A percentile compares a stretch with the other conserved stretches of the same genome.
phyloP scores from a whole-genome alignment of 805 yeast species.

The Kodamaea jinghongensis region DNA sequence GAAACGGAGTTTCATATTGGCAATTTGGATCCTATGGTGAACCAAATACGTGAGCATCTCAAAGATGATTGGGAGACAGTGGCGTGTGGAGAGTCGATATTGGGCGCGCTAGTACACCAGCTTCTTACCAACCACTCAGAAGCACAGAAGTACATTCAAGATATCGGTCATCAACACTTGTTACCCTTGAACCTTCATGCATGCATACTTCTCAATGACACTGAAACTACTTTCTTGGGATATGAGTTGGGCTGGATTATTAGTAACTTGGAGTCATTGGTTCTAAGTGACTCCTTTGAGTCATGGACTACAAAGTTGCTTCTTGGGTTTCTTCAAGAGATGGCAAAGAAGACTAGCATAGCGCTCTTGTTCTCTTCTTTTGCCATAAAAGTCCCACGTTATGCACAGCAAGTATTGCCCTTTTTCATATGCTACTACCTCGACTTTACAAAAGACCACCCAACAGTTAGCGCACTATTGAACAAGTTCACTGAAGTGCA shows the following conservation, averaged over 20 bases:
- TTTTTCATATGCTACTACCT: constrained; percentile 25
- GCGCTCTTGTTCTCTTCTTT: constrained; percentile 34
- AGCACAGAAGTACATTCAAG: constrained; percentile 18
- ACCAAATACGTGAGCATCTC: constrained; percentile 18
- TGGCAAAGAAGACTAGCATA: constrained; percentile 25
- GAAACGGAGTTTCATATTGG: constrained; percentile 16
- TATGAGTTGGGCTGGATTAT: constrained; percentile 14
- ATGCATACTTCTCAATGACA: constrained; percentile 29
- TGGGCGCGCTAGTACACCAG: constrained; percentile 38
- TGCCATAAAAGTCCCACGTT: constrained; percentile 18
- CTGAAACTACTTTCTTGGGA: constrained; percentile 15
- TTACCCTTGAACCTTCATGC: constrained; percentile 34
- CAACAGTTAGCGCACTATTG: constrained; percentile 11
- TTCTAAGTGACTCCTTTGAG: constrained; percentile 15
- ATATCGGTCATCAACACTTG: constrained; percentile 17
- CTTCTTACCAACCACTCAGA: constrained; percentile 17
- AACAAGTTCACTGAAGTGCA: constrained; percentile 10
- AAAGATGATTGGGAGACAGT: constrained; percentile 17
- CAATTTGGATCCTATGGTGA: constrained; percentile 26
- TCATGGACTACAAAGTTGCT: constrained; percentile 30
- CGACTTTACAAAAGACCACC: constrained; percentile 10
- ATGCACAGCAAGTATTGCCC: constrained; percentile 27
- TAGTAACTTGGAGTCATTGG: constrained; percentile 10
- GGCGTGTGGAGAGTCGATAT: constrained; percentile 35
- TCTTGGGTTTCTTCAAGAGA: constrained; percentile 32